Evolutionary conservation across 495 filamentous ascomycete genomes (phyloP), one percentile per base, ranked within the genome.

Genomic region (Aspergillus kassunensis): DNA sequence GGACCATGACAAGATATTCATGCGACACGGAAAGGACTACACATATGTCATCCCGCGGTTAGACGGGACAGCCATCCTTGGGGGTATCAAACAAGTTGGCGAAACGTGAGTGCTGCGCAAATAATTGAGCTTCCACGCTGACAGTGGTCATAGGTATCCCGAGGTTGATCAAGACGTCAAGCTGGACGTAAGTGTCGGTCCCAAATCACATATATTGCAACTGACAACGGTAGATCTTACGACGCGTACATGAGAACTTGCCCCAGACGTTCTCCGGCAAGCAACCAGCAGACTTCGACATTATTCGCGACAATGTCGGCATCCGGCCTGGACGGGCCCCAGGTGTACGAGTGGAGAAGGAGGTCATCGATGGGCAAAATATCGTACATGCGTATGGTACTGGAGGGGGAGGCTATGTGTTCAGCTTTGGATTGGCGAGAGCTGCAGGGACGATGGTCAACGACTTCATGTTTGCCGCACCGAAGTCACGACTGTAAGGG

Each of bases 381-480:
- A 54, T 66, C 8, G 49, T 70, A 8, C 67, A 70, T 61, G 65
- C 65, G 44, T 70, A 70, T 55, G 67, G 67, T 2, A 33, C 42
- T 29, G 58, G 41, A 41, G 65, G 56, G 1, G 65, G 60, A 29
- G 65, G 65, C 19, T 66, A 66, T 54, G 59, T 58, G 23, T 66
- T 57, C 43, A 63, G 60, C 11, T 66, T 66, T 58, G 63, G 63
- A 0, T 40, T 64, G 19, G 63, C 61, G 16, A 40, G 36, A 40
- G 36, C 36, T 20, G 36, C 36, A 21, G 36, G 36, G 19, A 40
- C 36, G 36, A 40, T 40, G 36, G 36, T 40, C 13, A 40, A 40
- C 12, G 36, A 40, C 19, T 40, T 40, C 36, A 5, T 40, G 36
- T 40, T 40, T 40, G 36, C 36, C 4, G 18, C 36, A 12, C 36